These are phyloP conservation scores for Plasmodium cynomolgi DNA, from an alignment of 169 alveolate genomes.

Conservation along the genomic window DNA sequence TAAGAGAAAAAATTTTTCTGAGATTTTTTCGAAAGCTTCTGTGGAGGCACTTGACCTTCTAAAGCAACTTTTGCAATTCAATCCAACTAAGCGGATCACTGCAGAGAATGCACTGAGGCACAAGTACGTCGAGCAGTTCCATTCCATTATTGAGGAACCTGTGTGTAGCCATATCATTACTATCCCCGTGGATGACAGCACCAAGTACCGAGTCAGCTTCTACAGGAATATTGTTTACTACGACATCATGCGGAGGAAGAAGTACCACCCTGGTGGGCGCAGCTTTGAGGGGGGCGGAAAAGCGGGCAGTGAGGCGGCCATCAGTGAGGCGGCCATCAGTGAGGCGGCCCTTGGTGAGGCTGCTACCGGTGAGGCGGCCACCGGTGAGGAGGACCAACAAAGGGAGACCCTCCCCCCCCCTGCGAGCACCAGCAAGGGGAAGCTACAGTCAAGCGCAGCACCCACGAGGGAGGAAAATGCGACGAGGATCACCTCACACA, in stretches of 20 bases:
- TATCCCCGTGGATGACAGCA: conserved; percentile 90
- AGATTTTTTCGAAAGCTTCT: conserved; percentile 71
- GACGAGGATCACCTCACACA: neutral
- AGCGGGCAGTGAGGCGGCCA: neutral
- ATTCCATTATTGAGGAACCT: conserved; percentile 90
- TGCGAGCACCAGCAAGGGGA: neutral
- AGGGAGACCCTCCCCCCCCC: neutral
- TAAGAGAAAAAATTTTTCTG: conserved; percentile 58
- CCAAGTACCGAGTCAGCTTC: conserved; percentile 89
- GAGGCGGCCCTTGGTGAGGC: too few relatives aligned
- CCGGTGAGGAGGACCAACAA: neutral
- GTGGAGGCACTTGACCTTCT: conserved; percentile 84
- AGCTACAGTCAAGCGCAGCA: neutral
- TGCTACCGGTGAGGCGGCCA: too few relatives aligned
- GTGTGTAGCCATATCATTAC: conserved; percentile 85
- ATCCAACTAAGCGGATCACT: conserved; percentile 88
- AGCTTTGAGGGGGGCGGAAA: neutral
- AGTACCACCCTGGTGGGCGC: neutral
- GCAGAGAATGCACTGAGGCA: conserved; percentile 88
- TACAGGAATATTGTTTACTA: conserved; percentile 89
- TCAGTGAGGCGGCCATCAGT: neutral
- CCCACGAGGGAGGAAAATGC: neutral
- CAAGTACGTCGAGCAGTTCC: conserved; percentile 87
- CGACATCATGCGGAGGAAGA: conserved; percentile 86
- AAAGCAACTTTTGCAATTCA: conserved; percentile 83